Conservation (phyloP, 768 basidiomycete species). For the Suillus americanus region DNA sequence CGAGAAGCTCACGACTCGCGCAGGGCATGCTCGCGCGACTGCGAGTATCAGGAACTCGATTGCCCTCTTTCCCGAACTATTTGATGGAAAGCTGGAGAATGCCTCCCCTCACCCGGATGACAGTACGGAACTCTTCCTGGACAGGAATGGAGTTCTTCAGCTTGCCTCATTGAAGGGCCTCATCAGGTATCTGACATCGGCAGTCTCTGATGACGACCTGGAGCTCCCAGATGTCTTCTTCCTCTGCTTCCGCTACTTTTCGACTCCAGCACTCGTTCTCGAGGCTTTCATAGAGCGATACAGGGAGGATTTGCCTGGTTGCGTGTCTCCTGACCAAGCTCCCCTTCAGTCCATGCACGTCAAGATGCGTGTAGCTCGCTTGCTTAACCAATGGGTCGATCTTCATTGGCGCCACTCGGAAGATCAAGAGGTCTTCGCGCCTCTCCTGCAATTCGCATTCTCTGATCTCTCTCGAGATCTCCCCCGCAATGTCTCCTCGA, state of each 20-base stretch:
- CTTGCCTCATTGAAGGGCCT: constrained; percentile 42
- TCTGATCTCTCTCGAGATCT: constrained; percentile 29
- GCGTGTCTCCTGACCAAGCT: constrained; percentile 31
- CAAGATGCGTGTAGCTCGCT: constrained; percentile 57
- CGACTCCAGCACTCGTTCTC: constrained; percentile 47
- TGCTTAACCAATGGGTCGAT: constrained; percentile 72
- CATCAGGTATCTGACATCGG: constrained; percentile 46
- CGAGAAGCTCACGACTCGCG: background rate
- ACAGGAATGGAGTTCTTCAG: constrained; percentile 26
- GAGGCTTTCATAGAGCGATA: constrained; percentile 49
- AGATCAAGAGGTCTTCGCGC: constrained; percentile 41
- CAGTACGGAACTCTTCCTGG: constrained; percentile 27
- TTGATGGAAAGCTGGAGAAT: constrained; percentile 26
- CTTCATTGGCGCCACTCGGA: constrained; percentile 59
- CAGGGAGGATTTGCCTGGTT: constrained; percentile 29
- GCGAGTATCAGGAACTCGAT: constrained; percentile 27
- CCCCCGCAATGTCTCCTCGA: constrained; percentile 25
- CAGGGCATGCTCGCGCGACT: constrained; percentile 25
- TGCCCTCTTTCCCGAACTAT: constrained; percentile 26
- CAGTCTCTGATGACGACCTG: constrained; percentile 37
- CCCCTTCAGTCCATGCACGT: constrained; percentile 46
- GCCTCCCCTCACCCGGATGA: constrained; percentile 33
- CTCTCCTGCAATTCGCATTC: constrained; percentile 32
- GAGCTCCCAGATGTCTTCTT: constrained; percentile 58
- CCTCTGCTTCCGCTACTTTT: constrained; percentile 71